Base-by-base conservation (phyloP, 2,329 filamentous ascomycete genomes). In the Aspergillus jensenii region DNA sequence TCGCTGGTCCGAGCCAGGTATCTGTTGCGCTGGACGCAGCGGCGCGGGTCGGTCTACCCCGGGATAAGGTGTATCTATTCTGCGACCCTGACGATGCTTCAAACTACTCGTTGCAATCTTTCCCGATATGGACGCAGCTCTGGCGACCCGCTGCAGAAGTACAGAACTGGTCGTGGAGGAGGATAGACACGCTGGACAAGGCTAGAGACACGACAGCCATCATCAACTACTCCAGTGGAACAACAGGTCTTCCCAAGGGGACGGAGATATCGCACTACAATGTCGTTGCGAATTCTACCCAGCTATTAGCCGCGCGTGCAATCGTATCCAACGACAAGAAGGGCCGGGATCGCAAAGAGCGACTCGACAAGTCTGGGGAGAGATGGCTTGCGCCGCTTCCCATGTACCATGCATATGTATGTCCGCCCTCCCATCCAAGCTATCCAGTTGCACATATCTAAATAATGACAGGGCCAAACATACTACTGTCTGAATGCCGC, bases 221-320 rank as follows among this genome's bases (percentile, higher is more conserved):
- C 5, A 40, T 58, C 9, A 58, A 58, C 37, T 58, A 58, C 33
- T 58, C 56, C 27, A 58, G 56, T 44, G 56, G 56, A 51, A 58
- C 56, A 33, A 58, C 56, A 14, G 56, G 56, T 8, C 43, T 53
- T 12, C 56, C 56, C 27, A 58, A 58, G 31, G 56, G 56, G 9
- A 45, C 51, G 2, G 56, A 58, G n/a, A 58, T 58, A 15, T 58
- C 51, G n/a, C 56, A 58, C 51, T 58, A 58, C 37, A 58, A 58
- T 37, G 51, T 39, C 15, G 31, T 58, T 14, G 56, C 56, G 2
- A 58, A 58, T 8, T 54, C 50, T 14, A 35, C 43, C 1, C 56
- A 58, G 37, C 51, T 58, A 14, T 44, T 58, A 2, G 50, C 47
- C 11, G 54, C 50, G 19, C 50, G 56, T 8, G 21, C 37, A 1